Percentiles rank a stretch among this genome's conserved stretches.
phyloP scores from a whole-genome alignment of 192 early-diverging fungal genomes.

The Entrophospora sp. region DNA sequence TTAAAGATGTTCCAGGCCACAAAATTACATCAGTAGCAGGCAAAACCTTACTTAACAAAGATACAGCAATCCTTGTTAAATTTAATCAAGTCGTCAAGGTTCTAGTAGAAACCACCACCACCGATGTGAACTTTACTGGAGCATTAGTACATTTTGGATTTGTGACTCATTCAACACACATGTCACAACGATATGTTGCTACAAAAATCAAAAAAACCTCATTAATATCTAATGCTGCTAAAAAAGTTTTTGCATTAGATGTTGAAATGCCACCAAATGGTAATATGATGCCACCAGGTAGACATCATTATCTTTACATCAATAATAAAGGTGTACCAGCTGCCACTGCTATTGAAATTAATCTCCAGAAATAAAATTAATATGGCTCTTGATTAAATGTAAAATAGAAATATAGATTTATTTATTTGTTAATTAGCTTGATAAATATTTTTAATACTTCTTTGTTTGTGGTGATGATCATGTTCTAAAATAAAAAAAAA shows the following conservation, averaged over 20 bases:
- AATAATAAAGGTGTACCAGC: conserved; percentile 42
- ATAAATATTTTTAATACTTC: too few species aligned
- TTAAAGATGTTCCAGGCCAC: conserved; percentile 26
- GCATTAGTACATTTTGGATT: conserved; percentile 43
- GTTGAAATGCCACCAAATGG: conserved; percentile 42
- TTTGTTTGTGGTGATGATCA: too few species aligned
- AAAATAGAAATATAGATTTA: too few species aligned
- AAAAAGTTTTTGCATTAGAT: conserved; percentile 20
- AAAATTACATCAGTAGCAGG: conserved; percentile 19
- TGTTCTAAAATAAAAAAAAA: too few species aligned
- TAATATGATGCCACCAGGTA: conserved; percentile 46
- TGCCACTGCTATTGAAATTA: background rate
- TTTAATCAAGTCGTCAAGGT: conserved; percentile 22
- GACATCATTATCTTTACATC: conserved; percentile 39
- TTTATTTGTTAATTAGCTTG: too few species aligned
- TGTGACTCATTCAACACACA: conserved; percentile 44
- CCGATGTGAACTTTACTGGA: conserved; percentile 28
- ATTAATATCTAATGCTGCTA: too few species aligned
- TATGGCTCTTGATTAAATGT: too few species aligned
- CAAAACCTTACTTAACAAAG: background rate
- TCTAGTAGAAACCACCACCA: conserved; percentile 13
- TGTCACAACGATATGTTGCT: conserved; percentile 39
- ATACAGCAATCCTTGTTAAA: conserved; percentile 17
- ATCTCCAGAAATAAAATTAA: too few species aligned
- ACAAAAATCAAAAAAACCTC: conserved; percentile 4